phyloP scores from a whole-genome alignment of 352 stramenopile species.

The Pilasporangium apinafurcum region DNA sequence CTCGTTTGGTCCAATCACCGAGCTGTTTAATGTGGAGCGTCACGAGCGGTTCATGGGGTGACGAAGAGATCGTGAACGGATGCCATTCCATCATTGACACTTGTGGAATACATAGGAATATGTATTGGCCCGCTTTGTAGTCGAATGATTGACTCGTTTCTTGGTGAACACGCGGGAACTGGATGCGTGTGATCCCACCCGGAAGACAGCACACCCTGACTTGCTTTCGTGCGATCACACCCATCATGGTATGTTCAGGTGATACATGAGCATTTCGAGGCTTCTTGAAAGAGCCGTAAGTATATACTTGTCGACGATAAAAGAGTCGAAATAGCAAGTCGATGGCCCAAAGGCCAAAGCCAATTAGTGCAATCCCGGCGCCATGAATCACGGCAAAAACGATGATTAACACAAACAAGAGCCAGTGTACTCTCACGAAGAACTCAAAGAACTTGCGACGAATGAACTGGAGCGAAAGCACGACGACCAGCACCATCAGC shows the following conservation, averaged over 20 bases:
- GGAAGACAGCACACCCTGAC: slow-evolving; percentile 19
- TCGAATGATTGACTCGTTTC: slow-evolving; percentile 29
- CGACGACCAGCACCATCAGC: slow-evolving; percentile 20
- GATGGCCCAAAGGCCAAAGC: slow-evolving; percentile 21
- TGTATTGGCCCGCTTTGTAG: slow-evolving; percentile 60
- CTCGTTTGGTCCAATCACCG: slow-evolving; percentile 59
- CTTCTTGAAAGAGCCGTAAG: slow-evolving; percentile 8
- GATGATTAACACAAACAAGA: slow-evolving; percentile 40
- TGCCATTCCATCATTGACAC: slow-evolving; percentile 78
- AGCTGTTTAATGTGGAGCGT: slow-evolving; percentile 58
- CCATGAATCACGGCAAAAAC: slow-evolving; percentile 32
- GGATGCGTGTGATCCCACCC: slow-evolving; percentile 31
- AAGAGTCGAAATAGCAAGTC: slow-evolving; percentile 33
- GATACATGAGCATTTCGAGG: too few species aligned
- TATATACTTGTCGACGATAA: slow-evolving; percentile 18
- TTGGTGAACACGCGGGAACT: slow-evolving; percentile 30
- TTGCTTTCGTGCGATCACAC: slow-evolving; percentile 20
- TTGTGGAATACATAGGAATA: slow-evolving; percentile 72
- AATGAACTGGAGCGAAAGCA: slow-evolving; percentile 27
- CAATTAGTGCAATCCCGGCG: slow-evolving; percentile 20
- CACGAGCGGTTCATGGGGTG: slow-evolving; percentile 56
- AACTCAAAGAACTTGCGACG: slow-evolving; percentile 45
- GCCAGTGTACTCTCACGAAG: slow-evolving; percentile 40
- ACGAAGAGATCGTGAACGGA: slow-evolving; percentile 85
- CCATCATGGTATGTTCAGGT: too few species aligned